Percentiles rank a stretch among this genome's conserved stretches.
These are phyloP conservation scores for Spathaspora gorwiae DNA, from an alignment of 805 yeast genomes.

Conservation along the genomic window DNA sequence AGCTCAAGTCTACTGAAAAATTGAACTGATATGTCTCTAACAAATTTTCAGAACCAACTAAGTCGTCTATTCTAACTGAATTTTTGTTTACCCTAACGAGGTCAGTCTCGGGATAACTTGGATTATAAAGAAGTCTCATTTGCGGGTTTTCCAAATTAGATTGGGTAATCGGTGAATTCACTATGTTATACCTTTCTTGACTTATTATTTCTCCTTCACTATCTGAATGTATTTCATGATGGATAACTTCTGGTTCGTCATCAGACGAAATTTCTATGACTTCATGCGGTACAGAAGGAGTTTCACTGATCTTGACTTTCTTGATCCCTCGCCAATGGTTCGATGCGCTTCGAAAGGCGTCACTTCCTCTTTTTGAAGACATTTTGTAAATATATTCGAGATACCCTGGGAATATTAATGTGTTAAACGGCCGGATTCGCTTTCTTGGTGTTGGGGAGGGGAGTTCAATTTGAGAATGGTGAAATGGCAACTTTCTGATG, in stretches of 20 bases:
- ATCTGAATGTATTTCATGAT: too few species aligned
- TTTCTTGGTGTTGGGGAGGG: too few species aligned
- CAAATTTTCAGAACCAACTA: constrained; percentile 30
- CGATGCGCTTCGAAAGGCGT: constrained; percentile 21
- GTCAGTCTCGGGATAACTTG: constrained; percentile 15
- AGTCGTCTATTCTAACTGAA: constrained; percentile 20
- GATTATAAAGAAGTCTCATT: constrained; percentile 22
- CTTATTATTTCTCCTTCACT: too few species aligned
- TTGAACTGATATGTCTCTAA: constrained; percentile 43
- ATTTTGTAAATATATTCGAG: background rate
- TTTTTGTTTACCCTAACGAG: constrained; percentile 18
- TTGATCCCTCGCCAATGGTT: constrained; percentile 18
- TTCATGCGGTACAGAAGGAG: background rate
- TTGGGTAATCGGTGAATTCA: too few species aligned
- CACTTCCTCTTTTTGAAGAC: constrained; percentile 8
- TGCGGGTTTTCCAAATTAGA: too few species aligned
- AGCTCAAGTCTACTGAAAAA: constrained; percentile 41
- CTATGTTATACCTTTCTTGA: too few species aligned
- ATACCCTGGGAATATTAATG: too few species aligned
- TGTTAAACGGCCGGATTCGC: too few species aligned
- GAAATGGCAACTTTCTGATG: too few species aligned
- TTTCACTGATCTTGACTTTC: background rate
- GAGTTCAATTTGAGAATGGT: too few species aligned
- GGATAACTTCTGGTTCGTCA: constrained; percentile 5
- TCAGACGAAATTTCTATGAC: constrained; percentile 7